These are phyloP conservation scores for Leccinum disarticulatum DNA, from an alignment of 768 basidiomycete species.

Conservation along the genomic window DNA sequence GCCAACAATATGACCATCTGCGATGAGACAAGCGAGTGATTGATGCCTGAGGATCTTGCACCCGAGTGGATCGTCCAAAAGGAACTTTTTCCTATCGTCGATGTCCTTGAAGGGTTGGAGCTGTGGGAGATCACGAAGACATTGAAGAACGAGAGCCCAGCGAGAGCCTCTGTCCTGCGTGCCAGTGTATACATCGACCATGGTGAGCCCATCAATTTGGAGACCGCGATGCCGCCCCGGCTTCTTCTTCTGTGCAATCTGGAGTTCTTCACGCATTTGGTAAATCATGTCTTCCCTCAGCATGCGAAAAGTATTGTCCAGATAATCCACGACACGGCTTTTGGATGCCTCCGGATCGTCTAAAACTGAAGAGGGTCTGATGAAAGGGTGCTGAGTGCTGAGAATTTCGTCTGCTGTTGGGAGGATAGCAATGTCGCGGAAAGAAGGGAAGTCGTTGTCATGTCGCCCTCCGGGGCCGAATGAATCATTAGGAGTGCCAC, in stretches of 20 bases:
- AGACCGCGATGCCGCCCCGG: constrained; percentile 42
- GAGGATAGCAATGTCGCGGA: constrained; percentile 58
- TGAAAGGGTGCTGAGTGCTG: constrained; percentile 47
- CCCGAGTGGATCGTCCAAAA: constrained; percentile 35
- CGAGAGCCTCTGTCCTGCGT: constrained; percentile 30
- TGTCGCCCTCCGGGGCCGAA: constrained; percentile 62
- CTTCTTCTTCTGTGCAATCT: constrained; percentile 42
- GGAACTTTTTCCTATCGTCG: constrained; percentile 40
- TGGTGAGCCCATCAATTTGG: constrained; percentile 37
- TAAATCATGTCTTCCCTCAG: constrained; percentile 64
- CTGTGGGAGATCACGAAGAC: constrained; percentile 37
- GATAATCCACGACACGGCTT: constrained; percentile 44
- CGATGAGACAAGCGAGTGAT: constrained; percentile 53
- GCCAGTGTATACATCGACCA: constrained; percentile 40
- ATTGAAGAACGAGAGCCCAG: constrained; percentile 45
- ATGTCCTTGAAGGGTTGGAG: constrained; percentile 27
- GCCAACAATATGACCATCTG: constrained; percentile 46
- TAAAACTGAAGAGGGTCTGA: constrained; percentile 46
- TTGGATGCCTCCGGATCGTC: constrained; percentile 43
- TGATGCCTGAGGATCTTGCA: constrained; percentile 50
- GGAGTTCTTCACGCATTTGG: constrained; percentile 59
- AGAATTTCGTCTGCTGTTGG: constrained; percentile 64
- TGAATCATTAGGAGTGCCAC: constrained; percentile 16
- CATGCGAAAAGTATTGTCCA: constrained; percentile 68
- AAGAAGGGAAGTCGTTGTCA: constrained; percentile 65